Evolutionary conservation across 768 basidiomycete species (phyloP), one percentile per base, ranked within the genome.

Genomic region (Auricularia sp.): DNA sequence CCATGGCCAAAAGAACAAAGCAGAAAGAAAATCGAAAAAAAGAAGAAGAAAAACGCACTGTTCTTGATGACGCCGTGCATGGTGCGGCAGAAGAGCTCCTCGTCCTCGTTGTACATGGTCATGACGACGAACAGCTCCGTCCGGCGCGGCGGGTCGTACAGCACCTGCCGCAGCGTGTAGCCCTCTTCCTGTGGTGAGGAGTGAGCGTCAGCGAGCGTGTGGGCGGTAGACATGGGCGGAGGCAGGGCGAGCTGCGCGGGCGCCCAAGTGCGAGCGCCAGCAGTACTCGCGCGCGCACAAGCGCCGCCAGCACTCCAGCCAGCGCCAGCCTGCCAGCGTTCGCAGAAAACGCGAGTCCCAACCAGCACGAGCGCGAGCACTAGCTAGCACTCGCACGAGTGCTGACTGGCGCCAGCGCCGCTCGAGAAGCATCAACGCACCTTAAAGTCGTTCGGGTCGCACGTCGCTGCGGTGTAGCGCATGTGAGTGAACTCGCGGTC

Each of bases 41-140:
- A 51, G 42, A 16, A 44, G 42, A 44, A 16, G 42, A 44, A 51
- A 18, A 51, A 51, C 47, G 47, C 47, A 51, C 47, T 82, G 70
- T 98, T 98, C 82, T 91, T 93, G 75, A 97, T 92, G 5, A 98
- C 90, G 62, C 95, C 95, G 71, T 96, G 90, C 91, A 98, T 94
- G 0, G 95, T 92, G 51, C 94, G 77, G 70, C 87, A 88, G 76
- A 98, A 98, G 5, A 98, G 80, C 70, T 88, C 84, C 73, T 96
- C 94, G 70, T 92, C 86, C 71, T 94, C 94, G 71, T 97, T 96
- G 74, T 96, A 97, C 94, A 98, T 97, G 14, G 95, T 98, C 85
- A 98, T 89, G 54, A 97, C 95, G 69, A 98, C 95, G 77, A 97
- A 96, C 16, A 98, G 79, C 75, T 98, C 96, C 39, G 95, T 97